Percentiles rank a stretch among this genome's conserved stretches.
Evolutionary conservation across 441 rosid species (phyloP).

Genomic region (Erysimum cheiri): DNA sequence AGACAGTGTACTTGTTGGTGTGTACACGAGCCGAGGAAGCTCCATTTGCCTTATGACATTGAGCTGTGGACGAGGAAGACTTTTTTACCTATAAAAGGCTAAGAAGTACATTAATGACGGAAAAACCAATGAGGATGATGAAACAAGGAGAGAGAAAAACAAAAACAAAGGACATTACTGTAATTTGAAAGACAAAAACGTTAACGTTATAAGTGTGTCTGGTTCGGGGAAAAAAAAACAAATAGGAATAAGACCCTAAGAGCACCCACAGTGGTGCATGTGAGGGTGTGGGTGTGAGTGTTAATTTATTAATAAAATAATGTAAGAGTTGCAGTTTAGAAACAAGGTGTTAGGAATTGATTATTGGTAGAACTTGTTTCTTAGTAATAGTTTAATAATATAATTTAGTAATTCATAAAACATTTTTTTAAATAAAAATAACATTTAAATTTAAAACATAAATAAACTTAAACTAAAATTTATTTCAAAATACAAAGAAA

Average conservation of each 20-base stretch:
- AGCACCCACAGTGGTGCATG: too few species aligned
- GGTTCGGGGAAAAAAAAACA: not conserved
- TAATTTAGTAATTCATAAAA: too few species aligned
- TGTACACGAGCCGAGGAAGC: conserved; percentile 5
- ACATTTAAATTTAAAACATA: too few species aligned
- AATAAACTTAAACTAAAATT: too few species aligned
- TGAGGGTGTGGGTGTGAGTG: too few species aligned
- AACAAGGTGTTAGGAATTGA: too few species aligned
- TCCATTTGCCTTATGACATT: conserved; percentile 18
- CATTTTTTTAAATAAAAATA: too few species aligned
- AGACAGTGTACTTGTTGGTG: conserved; percentile 5
- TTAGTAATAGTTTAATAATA: too few species aligned
- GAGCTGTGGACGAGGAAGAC: conserved; percentile 8
- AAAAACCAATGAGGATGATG: conserved; percentile 20
- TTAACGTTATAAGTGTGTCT: conserved; percentile 22
- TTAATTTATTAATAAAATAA: too few species aligned
- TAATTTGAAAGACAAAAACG: not conserved
- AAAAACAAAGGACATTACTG: conserved; percentile 17
- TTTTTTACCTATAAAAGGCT: not conserved
- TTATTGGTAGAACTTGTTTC: too few species aligned
- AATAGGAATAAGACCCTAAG: conserved; percentile 23
- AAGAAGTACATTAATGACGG: conserved; percentile 31
- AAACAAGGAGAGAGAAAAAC: not conserved
- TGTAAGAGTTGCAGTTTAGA: too few species aligned
- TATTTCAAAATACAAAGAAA: too few species aligned